Percentiles rank a stretch among this genome's conserved stretches.
These are phyloP conservation scores for Suillus lakei DNA, from an alignment of 768 basidiomycete species.

Conservation along the genomic window DNA sequence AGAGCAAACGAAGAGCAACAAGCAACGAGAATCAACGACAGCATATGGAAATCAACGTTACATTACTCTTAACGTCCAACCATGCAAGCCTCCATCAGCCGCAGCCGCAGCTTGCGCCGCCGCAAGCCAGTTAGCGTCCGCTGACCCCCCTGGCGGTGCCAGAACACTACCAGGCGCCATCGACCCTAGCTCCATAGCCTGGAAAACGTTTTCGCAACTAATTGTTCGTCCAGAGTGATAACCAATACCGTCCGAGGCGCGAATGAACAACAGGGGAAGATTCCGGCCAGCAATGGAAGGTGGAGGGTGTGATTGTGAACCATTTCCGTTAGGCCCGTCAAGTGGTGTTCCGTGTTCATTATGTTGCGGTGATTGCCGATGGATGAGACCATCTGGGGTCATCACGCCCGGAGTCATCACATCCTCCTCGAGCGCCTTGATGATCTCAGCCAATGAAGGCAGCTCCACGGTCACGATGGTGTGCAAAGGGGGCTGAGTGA, in stretches of 20 bases:
- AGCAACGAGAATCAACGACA: constrained; percentile 25
- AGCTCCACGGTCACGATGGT: constrained; percentile 87
- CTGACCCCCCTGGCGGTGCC: constrained; percentile 48
- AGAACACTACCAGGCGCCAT: constrained; percentile 50
- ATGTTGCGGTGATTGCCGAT: constrained; percentile 24
- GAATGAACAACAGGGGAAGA: constrained; percentile 81
- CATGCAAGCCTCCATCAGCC: constrained; percentile 68
- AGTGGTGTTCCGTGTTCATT: constrained; percentile 41
- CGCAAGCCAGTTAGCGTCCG: constrained; percentile 73
- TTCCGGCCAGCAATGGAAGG: constrained; percentile 68
- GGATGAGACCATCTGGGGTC: constrained; percentile 36
- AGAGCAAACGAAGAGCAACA: constrained; percentile 27
- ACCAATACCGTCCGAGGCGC: constrained; percentile 82
- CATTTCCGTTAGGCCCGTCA: constrained; percentile 31
- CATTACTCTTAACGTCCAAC: constrained; percentile 83
- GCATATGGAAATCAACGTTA: constrained; percentile 40
- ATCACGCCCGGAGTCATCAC: constrained; percentile 47
- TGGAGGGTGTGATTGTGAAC: constrained; percentile 36
- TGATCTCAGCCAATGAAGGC: constrained; percentile 75
- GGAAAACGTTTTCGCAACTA: constrained; percentile 81
- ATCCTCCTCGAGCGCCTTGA: constrained; percentile 81
- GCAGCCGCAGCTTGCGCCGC: constrained; percentile 73
- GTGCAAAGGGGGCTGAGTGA: constrained; percentile 61
- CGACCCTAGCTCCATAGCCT: constrained; percentile 63
- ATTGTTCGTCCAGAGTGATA: constrained; percentile 88